These are phyloP conservation scores for Cucurbita argyrosperma DNA, from an alignment of 306 rosid genomes.

Conservation along the genomic window DNA sequence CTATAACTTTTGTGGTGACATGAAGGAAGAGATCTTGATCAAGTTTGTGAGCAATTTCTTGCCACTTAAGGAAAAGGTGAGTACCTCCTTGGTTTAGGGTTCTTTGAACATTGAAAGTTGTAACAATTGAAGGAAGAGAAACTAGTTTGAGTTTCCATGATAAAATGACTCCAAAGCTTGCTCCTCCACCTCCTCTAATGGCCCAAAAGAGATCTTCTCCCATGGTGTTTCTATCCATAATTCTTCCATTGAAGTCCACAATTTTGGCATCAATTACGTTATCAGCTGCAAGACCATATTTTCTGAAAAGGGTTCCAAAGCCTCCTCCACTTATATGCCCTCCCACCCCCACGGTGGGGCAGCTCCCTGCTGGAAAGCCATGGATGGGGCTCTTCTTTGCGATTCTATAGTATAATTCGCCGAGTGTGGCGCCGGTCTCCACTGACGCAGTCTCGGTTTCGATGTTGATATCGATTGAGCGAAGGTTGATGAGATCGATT, in stretches of 20 bases:
- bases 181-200: constrained; percentile 60
- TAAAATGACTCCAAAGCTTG: constrained; percentile 46
- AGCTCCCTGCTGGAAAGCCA: constrained; percentile 24
- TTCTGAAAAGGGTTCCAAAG: constrained; percentile 24
- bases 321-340: constrained; percentile 18
- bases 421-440: constrained; percentile 16
- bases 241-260: constrained; percentile 31
- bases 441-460: constrained; percentile 2
- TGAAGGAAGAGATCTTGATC: constrained; percentile 31
- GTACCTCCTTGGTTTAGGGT: constrained; percentile 35
- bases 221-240: constrained; percentile 45
- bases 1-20: neutral
- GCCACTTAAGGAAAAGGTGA: constrained; percentile 43
- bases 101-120: constrained; percentile 32
- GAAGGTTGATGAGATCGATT: constrained; percentile 17
- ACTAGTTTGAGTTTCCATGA: constrained; percentile 56
- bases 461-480: constrained; percentile 6
- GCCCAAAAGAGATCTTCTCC: constrained; percentile 70
- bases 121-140: constrained; percentile 35
- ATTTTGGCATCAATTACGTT: constrained; percentile 41
- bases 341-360: constrained; percentile 17
- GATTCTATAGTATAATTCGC: constrained; percentile 15
- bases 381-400: constrained; percentile 11
- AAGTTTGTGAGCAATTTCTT: constrained; percentile 29
- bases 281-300: constrained; percentile 57